These are phyloP conservation scores for Xylaria flabelliformis DNA, from an alignment of 495 filamentous ascomycete species.

Conservation along the genomic window DNA sequence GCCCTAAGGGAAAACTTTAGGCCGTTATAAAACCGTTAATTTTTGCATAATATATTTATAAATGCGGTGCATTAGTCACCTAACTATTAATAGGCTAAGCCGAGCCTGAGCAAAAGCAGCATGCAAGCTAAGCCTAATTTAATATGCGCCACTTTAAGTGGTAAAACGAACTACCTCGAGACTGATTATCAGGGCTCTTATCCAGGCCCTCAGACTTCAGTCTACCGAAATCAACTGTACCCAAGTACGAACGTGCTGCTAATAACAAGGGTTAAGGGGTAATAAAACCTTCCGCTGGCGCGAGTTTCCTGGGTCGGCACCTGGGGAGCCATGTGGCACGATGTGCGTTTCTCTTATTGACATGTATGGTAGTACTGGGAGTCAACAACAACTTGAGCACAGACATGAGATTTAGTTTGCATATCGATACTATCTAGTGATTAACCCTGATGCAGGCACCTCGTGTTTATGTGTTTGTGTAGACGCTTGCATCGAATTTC, in stretches of 20 bases:
- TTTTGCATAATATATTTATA: too few species aligned
- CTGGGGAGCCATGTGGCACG: conserved; percentile 22
- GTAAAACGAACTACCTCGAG: too few species aligned
- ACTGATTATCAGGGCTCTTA: not conserved
- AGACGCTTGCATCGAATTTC: not conserved
- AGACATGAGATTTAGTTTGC: not conserved
- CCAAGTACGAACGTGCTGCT: not conserved
- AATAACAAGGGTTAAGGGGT: not conserved
- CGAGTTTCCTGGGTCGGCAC: conserved; percentile 13
- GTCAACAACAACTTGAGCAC: not conserved
- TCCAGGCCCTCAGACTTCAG: not conserved
- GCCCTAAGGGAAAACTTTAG: too few species aligned
- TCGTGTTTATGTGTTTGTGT: not conserved
- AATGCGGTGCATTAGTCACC: too few species aligned
- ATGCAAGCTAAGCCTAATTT: too few species aligned
- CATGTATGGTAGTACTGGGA: not conserved
- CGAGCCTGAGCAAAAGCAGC: too few species aligned
- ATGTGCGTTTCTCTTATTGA: conserved; percentile 3
- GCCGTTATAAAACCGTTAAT: too few species aligned
- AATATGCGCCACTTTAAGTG: too few species aligned
- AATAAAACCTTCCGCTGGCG: not conserved
- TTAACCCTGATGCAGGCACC: not conserved
- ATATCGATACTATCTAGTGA: not conserved
- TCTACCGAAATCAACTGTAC: not conserved
- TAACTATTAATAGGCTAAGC: too few species aligned